These are phyloP conservation scores for Viola pubescens DNA, from an alignment of 441 rosid genomes.

Conservation along the genomic window DNA sequence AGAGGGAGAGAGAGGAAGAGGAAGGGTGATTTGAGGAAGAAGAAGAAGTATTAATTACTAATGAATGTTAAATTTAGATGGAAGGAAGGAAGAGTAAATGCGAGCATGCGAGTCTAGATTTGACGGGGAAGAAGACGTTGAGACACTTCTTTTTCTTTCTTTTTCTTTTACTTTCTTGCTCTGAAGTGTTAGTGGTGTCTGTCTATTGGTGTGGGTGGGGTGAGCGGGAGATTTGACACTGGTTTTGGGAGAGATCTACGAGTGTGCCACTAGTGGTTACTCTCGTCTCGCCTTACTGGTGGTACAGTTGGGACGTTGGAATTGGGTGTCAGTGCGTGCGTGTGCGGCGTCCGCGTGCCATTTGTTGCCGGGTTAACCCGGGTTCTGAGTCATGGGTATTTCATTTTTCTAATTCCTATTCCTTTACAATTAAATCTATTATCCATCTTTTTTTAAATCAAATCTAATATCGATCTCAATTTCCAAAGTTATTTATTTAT, in stretches of 20 bases:
- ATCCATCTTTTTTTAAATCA: no score
- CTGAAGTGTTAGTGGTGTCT: background rate
- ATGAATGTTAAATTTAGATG: slow-evolving; percentile 3
- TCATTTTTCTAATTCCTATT: no score
- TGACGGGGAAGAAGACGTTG: slow-evolving; percentile 3
- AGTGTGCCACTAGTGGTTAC: background rate
- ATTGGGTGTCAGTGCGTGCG: no score
- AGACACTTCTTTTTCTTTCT: background rate
- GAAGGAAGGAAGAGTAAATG: slow-evolving; percentile 12
- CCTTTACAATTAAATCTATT: no score
- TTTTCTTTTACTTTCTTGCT: no score
- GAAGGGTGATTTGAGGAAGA: slow-evolving; percentile 19
- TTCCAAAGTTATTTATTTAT: no score
- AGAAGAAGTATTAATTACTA: slow-evolving; percentile 20
- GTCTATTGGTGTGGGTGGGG: background rate
- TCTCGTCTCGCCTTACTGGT: background rate
- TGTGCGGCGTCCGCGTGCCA: no score
- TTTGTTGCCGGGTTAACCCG: no score
- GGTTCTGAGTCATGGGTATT: no score
- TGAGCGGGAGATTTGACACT: background rate
- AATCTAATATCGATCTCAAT: no score
- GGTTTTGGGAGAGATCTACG: background rate
- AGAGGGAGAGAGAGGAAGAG: slow-evolving; percentile 13
- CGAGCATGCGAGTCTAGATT: slow-evolving; percentile 5
- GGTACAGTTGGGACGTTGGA: no score